These are phyloP conservation scores for Aspergillus sp. DNA, from an alignment of 2,329 filamentous ascomycete genomes.

Conservation along the genomic window DNA sequence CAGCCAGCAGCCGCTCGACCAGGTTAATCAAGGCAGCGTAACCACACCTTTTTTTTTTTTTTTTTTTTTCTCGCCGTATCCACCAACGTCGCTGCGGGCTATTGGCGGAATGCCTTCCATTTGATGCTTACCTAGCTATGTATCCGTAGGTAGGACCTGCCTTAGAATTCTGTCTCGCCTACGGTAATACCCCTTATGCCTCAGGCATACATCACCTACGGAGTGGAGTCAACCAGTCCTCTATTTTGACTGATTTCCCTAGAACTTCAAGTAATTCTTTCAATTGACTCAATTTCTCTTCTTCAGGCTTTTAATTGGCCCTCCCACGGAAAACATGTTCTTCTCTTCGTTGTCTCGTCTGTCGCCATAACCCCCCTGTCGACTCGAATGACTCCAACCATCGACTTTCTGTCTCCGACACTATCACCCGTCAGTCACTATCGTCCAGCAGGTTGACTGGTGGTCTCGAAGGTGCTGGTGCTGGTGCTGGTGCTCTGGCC, in stretches of 20 bases:
- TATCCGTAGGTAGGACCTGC: not conserved
- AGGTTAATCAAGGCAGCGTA: not conserved
- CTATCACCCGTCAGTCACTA: not conserved
- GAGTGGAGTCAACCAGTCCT: not conserved
- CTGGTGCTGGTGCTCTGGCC: not conserved
- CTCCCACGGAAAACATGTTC: too few relatives aligned
- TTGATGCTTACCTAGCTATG: too few relatives aligned
- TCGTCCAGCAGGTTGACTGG: not conserved
- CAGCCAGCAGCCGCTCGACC: constrained; percentile 8
- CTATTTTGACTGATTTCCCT: not conserved
- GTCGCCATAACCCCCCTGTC: not conserved
- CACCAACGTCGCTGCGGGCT: not conserved
- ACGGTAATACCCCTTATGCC: not conserved
- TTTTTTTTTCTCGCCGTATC: not conserved
- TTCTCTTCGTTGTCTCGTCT: too few relatives aligned
- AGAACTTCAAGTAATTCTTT: too few relatives aligned
- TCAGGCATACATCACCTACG: not conserved
- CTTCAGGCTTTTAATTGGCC: not conserved
- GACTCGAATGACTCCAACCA: not conserved
- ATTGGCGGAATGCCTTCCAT: not conserved
- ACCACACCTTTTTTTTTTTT: not conserved
- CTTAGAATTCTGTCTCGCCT: too few relatives aligned
- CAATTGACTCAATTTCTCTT: too few relatives aligned
- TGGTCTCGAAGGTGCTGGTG: not conserved
- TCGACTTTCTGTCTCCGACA: not conserved